phyloP scores from a whole-genome alignment of 768 basidiomycete genomes.

The Pulveroboletus sp. region DNA sequence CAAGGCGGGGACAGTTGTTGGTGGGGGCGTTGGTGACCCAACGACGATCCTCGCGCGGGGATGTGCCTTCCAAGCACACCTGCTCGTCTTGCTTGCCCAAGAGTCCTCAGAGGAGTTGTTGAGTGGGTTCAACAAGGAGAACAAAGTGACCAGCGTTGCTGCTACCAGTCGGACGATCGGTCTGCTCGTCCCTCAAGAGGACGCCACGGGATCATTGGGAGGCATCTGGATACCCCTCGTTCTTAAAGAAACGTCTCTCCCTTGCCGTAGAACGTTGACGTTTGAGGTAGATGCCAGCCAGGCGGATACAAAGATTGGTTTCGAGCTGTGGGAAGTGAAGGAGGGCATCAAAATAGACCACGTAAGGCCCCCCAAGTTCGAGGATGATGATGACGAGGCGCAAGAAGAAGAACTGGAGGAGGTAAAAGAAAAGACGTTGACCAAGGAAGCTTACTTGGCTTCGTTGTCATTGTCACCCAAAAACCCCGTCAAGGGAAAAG shows the following conservation, averaged over 20 bases:
- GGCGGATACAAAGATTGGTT: conserved; percentile 40
- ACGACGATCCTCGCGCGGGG: conserved; percentile 76
- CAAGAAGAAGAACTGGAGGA: conserved; percentile 66
- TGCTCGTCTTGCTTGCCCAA: conserved; percentile 49
- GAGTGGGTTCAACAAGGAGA: conserved; percentile 45
- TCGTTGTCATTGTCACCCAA: conserved; percentile 33
- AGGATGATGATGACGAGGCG: conserved; percentile 45
- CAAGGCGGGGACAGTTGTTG: conserved; percentile 61
- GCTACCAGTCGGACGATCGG: conserved; percentile 67
- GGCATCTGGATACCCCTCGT: conserved; percentile 68
- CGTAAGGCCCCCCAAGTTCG: conserved; percentile 44
- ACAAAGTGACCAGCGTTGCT: conserved; percentile 41
- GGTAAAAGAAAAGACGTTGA: conserved; percentile 58
- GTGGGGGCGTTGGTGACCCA: conserved; percentile 74
- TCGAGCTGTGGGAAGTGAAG: conserved; percentile 77
- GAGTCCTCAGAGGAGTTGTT: conserved; percentile 52
- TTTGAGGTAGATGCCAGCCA: conserved; percentile 55
- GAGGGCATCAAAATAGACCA: conserved; percentile 67
- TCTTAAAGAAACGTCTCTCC: conserved; percentile 68
- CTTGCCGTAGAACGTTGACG: conserved; percentile 56
- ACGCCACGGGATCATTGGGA: conserved; percentile 42
- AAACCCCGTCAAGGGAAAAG: conserved; percentile 45
- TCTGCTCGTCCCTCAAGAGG: conserved; percentile 56
- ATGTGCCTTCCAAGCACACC: conserved; percentile 70
- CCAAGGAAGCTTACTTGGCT: conserved; percentile 50